Conservation (phyloP, 208 protist genomes). For the Trypanosoma avium region DNA sequence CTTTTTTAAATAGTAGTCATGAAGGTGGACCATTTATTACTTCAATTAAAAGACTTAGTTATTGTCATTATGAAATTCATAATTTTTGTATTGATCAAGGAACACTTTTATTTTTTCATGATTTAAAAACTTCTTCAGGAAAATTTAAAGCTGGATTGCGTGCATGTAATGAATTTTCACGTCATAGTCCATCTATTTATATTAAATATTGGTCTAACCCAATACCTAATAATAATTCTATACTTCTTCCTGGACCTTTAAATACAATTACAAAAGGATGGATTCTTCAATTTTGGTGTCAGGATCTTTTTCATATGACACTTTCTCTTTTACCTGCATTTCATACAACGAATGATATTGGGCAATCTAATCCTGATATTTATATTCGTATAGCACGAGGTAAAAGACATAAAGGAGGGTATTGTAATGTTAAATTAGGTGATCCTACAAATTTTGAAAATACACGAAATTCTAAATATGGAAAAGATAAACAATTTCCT, state of each 20-base stretch:
- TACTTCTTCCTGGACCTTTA: slow-evolving; percentile 26
- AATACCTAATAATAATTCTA: slow-evolving; percentile 7
- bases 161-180: slow-evolving; percentile 39
- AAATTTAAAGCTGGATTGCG: slow-evolving; percentile 14
- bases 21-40: slow-evolving; percentile 22
- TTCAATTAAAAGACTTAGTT: slow-evolving; percentile 13
- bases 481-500: slow-evolving; percentile 32
- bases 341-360: slow-evolving; percentile 22
- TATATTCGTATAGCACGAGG: slow-evolving; percentile 31
- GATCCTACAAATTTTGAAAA: slow-evolving; percentile 25
- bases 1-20: slow-evolving; percentile 13
- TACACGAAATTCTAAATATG: slow-evolving; percentile 22
- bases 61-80: slow-evolving; percentile 28
- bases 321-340: slow-evolving; percentile 33
- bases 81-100: slow-evolving; percentile 36
- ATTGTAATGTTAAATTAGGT: slow-evolving; percentile 35
- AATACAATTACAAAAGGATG: slow-evolving; percentile 30
- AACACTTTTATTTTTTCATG: slow-evolving; percentile 31
- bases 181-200: slow-evolving; percentile 24
- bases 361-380: slow-evolving; percentile 21
- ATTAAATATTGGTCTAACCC: slow-evolving; percentile 27
- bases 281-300: slow-evolving; percentile 42
- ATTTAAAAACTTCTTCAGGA: not conserved
- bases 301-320: slow-evolving; percentile 43
- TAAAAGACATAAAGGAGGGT: slow-evolving; percentile 20